Conservation (phyloP, 2,329 filamentous ascomycete genomes). For the Colletotrichum euphorbiae region DNA sequence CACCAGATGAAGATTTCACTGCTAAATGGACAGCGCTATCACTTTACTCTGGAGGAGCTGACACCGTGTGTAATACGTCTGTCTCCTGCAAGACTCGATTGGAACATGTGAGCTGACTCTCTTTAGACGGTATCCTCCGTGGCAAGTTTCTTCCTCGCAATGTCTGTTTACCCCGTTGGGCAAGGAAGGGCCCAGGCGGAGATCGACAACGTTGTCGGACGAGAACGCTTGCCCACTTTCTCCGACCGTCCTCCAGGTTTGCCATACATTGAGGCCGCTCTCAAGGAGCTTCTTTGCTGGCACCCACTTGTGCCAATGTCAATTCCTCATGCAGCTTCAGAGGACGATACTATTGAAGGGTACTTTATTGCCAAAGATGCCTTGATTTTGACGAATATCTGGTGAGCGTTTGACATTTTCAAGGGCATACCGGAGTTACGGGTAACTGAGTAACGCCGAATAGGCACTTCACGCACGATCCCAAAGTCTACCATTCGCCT, state of each 20-base stretch:
- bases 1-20: not conserved
- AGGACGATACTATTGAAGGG: conserved; percentile 4
- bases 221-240: conserved; percentile 59
- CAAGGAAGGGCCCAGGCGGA: conserved; percentile 61
- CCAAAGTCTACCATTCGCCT: not conserved
- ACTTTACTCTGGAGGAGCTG: conserved; percentile 32
- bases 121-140: conserved; percentile 48
- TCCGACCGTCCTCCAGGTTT: conserved; percentile 59
- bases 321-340: conserved; percentile 52
- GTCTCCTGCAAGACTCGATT: not conserved
- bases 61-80: conserved; percentile 38
- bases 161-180: conserved; percentile 59
- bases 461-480: not conserved
- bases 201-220: conserved; percentile 62
- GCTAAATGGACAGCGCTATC: conserved; percentile 32
- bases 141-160: conserved; percentile 58
- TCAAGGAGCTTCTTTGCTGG: conserved; percentile 69
- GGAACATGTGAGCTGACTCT: not conserved
- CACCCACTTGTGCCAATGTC: conserved; percentile 62
- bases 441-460: not conserved
- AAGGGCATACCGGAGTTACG: too few species aligned
- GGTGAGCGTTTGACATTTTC: not conserved
- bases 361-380: conserved; percentile 29
- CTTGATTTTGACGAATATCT: conserved; percentile 45
- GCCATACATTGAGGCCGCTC: conserved; percentile 64